Percentiles rank a stretch among this genome's conserved stretches.
phyloP scores from a whole-genome alignment of 1,284 basidiomycete species.

The Apiotrichum montevideense region DNA sequence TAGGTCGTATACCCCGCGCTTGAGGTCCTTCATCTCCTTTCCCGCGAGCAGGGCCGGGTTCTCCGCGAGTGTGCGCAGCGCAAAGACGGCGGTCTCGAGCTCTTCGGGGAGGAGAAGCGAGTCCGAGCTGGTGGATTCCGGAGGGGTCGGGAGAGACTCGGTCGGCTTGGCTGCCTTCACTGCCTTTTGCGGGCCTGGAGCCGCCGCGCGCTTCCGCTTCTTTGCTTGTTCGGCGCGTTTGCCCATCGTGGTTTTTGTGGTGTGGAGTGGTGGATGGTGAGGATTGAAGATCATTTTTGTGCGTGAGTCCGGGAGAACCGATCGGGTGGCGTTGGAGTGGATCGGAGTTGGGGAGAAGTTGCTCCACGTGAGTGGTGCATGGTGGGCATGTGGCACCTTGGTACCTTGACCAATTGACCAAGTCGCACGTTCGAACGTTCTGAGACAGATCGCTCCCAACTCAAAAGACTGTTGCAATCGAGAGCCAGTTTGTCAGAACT shows the following conservation, averaged over 20 bases:
- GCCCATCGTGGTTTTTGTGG: conserved; percentile 16
- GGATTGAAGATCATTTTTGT: neutral
- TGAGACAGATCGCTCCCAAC: too few relatives aligned
- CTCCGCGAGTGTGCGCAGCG: conserved; percentile 34
- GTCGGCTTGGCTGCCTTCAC: conserved; percentile 3
- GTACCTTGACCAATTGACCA: too few relatives aligned
- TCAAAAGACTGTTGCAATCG: too few relatives aligned
- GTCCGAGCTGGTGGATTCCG: conserved; percentile 7
- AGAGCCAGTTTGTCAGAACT: too few relatives aligned
- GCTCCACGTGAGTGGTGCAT: too few relatives aligned
- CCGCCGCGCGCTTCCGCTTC: conserved; percentile 22
- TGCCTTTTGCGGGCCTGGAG: neutral
- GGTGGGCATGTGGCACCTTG: too few relatives aligned
- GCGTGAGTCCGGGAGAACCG: neutral
- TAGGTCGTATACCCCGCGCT: conserved; percentile 39
- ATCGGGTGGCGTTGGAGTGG: conserved; percentile 8
- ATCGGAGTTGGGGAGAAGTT: too few relatives aligned
- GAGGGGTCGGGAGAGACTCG: conserved; percentile 5
- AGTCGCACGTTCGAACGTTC: too few relatives aligned
- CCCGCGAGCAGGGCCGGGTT: conserved; percentile 35
- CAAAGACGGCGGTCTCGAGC: conserved; percentile 36
- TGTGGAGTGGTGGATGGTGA: neutral
- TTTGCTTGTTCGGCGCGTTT: conserved; percentile 30
- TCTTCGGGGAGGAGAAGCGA: conserved; percentile 33
- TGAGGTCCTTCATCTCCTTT: conserved; percentile 42